Percentiles rank a stretch among this genome's conserved stretches.
Evolutionary conservation across 2,329 filamentous ascomycete genomes (phyloP).

Genomic region (Penicillium frequentans): DNA sequence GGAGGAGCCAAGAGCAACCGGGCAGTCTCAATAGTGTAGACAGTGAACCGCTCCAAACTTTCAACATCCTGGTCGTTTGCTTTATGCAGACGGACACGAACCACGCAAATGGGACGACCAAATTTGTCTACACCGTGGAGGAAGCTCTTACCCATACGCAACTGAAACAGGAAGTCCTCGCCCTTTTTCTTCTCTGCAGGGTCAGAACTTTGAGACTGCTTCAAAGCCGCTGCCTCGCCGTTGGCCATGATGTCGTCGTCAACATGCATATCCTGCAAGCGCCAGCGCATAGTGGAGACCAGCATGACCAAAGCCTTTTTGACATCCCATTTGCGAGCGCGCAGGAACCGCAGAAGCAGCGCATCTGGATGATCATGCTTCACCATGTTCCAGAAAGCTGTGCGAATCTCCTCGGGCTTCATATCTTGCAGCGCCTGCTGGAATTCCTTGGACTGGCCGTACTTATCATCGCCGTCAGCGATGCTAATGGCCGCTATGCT

Average conservation of each 20-base stretch:
- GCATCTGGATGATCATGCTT: slow-evolving; percentile 95
- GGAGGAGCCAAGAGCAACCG: slow-evolving; percentile 76
- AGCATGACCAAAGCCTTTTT: slow-evolving; percentile 93
- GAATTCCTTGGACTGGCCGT: slow-evolving; percentile 84
- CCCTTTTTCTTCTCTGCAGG: slow-evolving; percentile 65
- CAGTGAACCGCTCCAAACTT: slow-evolving; percentile 83
- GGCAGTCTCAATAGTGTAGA: slow-evolving; percentile 93
- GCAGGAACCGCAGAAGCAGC: slow-evolving; percentile 75
- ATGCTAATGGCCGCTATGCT: slow-evolving; percentile 37
- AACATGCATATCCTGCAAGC: slow-evolving; percentile 76
- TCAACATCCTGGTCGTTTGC: slow-evolving; percentile 79
- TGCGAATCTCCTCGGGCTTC: slow-evolving; percentile 74
- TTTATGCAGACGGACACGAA: slow-evolving; percentile 78
- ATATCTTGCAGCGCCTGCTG: slow-evolving; percentile 75
- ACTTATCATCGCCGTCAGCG: slow-evolving; percentile 77
- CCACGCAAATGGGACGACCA: slow-evolving; percentile 82
- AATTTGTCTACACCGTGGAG: slow-evolving; percentile 82
- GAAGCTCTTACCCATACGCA: slow-evolving; percentile 90
- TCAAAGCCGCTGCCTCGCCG: slow-evolving; percentile 69
- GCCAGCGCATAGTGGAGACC: slow-evolving; percentile 91
- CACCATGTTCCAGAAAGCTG: slow-evolving; percentile 87
- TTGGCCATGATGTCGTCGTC: slow-evolving; percentile 82
- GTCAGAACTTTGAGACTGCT: slow-evolving; percentile 60
- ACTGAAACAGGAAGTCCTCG: slow-evolving; percentile 77
- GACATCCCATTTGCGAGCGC: slow-evolving; percentile 94